Conservation (phyloP, 176 grass and related monocot species). For the Typha latifolia region DNA sequence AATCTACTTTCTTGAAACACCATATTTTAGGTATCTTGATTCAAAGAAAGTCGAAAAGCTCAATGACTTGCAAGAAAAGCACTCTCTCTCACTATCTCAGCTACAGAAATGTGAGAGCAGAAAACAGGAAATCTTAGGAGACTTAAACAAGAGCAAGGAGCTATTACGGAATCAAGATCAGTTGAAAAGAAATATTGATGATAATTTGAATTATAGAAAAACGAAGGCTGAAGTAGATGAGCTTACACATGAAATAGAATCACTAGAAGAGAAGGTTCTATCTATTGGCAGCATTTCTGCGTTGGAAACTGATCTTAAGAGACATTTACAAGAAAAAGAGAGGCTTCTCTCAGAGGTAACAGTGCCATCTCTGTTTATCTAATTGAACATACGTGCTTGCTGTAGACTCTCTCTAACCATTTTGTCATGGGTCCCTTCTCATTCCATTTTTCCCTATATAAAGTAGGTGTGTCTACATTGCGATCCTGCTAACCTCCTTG, state of each 20-base stretch:
- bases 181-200: slow-evolving; percentile 95
- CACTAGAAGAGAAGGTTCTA: slow-evolving; percentile 55
- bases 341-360: slow-evolving; percentile 87
- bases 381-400: no score
- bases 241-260: slow-evolving; percentile 71
- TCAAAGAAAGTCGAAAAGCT: slow-evolving; percentile 65
- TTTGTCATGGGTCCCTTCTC: no score
- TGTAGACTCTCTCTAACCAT: no score
- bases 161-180: slow-evolving; percentile 67
- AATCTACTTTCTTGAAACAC: neutral
- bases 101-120: slow-evolving; percentile 40
- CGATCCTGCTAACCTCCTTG: no score
- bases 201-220: slow-evolving; percentile 90
- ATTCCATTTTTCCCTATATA: no score
- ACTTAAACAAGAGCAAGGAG: slow-evolving; percentile 75
- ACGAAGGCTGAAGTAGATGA: slow-evolving; percentile 77
- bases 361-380: neutral
- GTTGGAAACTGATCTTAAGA: slow-evolving; percentile 79
- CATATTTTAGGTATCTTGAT: slow-evolving; percentile 55
- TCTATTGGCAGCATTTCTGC: slow-evolving; percentile 65
- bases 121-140: slow-evolving; percentile 42
- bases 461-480: no score
- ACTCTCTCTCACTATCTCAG: slow-evolving; percentile 28
- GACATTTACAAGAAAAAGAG: slow-evolving; percentile 74
- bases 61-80: slow-evolving; percentile 55